Evolutionary conservation across 768 basidiomycete genomes (phyloP).

Genomic region (Ramaria rubella): DNA sequence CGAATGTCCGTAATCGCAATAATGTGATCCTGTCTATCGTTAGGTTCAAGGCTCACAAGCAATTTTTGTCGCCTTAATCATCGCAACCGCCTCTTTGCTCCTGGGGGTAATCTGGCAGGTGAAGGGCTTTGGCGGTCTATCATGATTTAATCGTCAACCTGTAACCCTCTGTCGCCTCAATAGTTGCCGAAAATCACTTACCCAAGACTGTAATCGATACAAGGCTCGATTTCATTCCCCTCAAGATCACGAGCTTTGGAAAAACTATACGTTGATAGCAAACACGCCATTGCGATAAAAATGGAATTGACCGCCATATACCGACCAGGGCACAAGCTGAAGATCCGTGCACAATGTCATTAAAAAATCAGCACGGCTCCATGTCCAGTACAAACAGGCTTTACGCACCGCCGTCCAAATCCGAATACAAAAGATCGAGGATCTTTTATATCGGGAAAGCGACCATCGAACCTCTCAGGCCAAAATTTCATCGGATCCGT

Average conservation of each 20-base stretch:
- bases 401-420: slow-evolving; percentile 5
- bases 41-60: neutral
- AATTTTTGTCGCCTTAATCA: neutral
- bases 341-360: neutral
- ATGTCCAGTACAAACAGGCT: neutral
- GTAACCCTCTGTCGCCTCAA: neutral
- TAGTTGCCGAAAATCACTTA: neutral
- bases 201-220: neutral
- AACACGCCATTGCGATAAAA: slow-evolving; percentile 28
- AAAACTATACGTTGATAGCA: slow-evolving; percentile 16
- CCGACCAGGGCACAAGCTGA: slow-evolving; percentile 28
- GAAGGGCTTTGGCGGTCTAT: slow-evolving; percentile 17
- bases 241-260: neutral
- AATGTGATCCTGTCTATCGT: too few species aligned
- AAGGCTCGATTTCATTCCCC: neutral
- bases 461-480: slow-evolving; percentile 7
- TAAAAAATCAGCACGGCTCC: too few species aligned
- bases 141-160: neutral
- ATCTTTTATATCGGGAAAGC: neutral
- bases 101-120: slow-evolving; percentile 16
- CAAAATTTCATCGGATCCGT: slow-evolving; percentile 4
- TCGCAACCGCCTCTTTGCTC: neutral
- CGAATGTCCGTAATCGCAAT: too few species aligned
- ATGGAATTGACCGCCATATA: slow-evolving; percentile 29
- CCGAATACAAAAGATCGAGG: neutral